phyloP scores from a whole-genome alignment of 2,329 filamentous ascomycete genomes.

The Colletotrichum phormii region DNA sequence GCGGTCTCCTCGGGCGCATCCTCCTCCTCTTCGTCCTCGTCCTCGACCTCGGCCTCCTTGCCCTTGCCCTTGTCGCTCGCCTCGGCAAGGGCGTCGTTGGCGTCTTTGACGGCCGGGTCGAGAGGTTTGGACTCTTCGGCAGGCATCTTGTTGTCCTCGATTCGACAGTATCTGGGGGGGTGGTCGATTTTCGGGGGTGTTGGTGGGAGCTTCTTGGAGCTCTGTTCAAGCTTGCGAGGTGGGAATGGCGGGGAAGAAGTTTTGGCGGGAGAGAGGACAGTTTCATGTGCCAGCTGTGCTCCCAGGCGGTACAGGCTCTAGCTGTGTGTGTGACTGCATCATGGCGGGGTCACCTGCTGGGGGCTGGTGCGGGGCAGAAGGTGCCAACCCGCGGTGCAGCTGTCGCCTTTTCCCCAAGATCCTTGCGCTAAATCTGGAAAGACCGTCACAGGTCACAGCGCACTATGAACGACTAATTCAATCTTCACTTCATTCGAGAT shows the following conservation, averaged over 20 bases:
- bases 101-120: constrained; percentile 63
- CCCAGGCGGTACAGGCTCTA: constrained; percentile 7
- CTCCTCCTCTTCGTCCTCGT: constrained; percentile 59
- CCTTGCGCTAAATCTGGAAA: neutral
- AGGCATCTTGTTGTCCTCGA: constrained; percentile 50
- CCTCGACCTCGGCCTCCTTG: constrained; percentile 59
- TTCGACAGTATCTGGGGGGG: neutral
- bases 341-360: constrained; percentile 31
- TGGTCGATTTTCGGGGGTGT: constrained; percentile 16
- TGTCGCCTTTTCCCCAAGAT: neutral
- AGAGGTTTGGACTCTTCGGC: constrained; percentile 72
- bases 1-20: constrained; percentile 52
- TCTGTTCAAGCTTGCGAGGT: constrained; percentile 33
- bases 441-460: neutral
- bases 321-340: constrained; percentile 19
- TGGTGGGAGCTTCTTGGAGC: constrained; percentile 28
- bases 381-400: neutral
- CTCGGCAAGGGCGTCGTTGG: constrained; percentile 52
- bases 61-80: constrained; percentile 53
- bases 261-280: constrained; percentile 35
- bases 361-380: constrained; percentile 8
- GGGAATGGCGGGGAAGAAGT: constrained; percentile 35
- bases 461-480: neutral
- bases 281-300: constrained; percentile 26
- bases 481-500: neutral